These are phyloP conservation scores for Penicillium maclennaniae DNA, from an alignment of 495 filamentous ascomycete genomes.

Conservation along the genomic window DNA sequence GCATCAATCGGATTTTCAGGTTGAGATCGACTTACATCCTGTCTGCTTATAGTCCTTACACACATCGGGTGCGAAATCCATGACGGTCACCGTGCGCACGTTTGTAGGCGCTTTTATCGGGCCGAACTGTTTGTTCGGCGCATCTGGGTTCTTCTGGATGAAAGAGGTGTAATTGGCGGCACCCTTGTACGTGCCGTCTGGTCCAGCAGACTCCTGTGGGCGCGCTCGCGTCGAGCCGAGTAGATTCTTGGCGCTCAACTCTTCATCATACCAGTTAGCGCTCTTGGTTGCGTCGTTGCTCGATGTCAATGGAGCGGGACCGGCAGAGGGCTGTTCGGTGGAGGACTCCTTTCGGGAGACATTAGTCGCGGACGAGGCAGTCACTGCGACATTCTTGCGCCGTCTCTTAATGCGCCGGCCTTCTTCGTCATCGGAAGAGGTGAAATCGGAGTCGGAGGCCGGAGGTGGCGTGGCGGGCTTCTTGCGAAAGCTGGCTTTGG, in stretches of 20 bases:
- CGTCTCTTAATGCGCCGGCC: constrained; percentile 73
- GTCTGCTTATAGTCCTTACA: constrained; percentile 96
- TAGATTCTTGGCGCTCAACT: constrained; percentile 55
- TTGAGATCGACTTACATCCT: constrained; percentile 38
- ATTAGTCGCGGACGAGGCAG: constrained; percentile 49
- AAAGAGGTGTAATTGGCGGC: constrained; percentile 67
- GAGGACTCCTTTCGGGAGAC: constrained; percentile 37
- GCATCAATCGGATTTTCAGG: background rate
- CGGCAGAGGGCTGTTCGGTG: constrained; percentile 53
- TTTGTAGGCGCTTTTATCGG: constrained; percentile 88
- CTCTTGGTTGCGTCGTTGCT: constrained; percentile 90
- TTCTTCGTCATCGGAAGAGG: constrained; percentile 72
- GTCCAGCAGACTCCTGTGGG: constrained; percentile 22
- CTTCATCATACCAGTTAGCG: constrained; percentile 81
- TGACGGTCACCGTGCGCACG: constrained; percentile 84
- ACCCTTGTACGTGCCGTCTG: constrained; percentile 76
- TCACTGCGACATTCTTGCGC: constrained; percentile 61
- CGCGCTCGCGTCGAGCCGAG: constrained; percentile 57
- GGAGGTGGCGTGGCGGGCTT: constrained; percentile 77
- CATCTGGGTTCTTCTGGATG: constrained; percentile 79
- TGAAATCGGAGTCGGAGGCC: constrained; percentile 57
- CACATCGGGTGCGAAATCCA: constrained; percentile 88
- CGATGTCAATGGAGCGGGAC: constrained; percentile 49
- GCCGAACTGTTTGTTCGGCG: constrained; percentile 66
- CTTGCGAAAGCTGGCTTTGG: constrained; percentile 77